Percentiles rank a stretch among this genome's conserved stretches.
Evolutionary conservation across 2,329 filamentous ascomycete species (phyloP).

Genomic region (Thermoascus crustaceus): DNA sequence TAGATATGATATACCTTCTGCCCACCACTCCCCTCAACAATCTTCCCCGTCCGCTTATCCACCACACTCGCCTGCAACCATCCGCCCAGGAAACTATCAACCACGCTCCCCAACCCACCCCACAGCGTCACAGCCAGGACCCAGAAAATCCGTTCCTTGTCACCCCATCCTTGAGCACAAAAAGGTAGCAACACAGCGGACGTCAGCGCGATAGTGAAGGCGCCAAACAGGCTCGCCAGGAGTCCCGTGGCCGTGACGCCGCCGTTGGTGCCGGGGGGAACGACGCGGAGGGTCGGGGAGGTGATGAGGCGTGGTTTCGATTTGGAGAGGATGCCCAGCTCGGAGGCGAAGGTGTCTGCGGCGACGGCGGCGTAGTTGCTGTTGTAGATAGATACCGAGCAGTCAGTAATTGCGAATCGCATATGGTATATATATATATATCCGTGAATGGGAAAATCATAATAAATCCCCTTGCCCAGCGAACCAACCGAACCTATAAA

Average conservation of each 20-base stretch:
- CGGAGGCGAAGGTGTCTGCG: conserved; percentile 89
- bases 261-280: conserved; percentile 88
- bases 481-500: no score
- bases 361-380: conserved; percentile 82
- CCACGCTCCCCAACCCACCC: conserved; percentile 69
- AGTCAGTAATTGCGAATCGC: no score
- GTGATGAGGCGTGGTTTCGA: conserved; percentile 77
- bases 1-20: conserved; percentile 39
- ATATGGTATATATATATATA: no score
- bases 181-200: conserved; percentile 62
- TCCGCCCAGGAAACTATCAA: conserved; percentile 83
- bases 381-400: no score
- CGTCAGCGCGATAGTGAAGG: conserved; percentile 59
- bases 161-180: conserved; percentile 39
- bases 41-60: conserved; percentile 73
- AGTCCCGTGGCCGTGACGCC: conserved; percentile 74
- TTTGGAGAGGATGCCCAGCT: conserved; percentile 81
- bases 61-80: conserved; percentile 77
- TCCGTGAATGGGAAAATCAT: neutral
- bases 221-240: conserved; percentile 63
- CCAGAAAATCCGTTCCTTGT: conserved; percentile 41
- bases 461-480: no score
- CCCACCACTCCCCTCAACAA: conserved; percentile 80
- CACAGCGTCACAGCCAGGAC: conserved; percentile 55
- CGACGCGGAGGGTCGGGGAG: conserved; percentile 63